phyloP scores from a whole-genome alignment of 2,329 filamentous ascomycete species.

The Penicillium oxalicum region DNA sequence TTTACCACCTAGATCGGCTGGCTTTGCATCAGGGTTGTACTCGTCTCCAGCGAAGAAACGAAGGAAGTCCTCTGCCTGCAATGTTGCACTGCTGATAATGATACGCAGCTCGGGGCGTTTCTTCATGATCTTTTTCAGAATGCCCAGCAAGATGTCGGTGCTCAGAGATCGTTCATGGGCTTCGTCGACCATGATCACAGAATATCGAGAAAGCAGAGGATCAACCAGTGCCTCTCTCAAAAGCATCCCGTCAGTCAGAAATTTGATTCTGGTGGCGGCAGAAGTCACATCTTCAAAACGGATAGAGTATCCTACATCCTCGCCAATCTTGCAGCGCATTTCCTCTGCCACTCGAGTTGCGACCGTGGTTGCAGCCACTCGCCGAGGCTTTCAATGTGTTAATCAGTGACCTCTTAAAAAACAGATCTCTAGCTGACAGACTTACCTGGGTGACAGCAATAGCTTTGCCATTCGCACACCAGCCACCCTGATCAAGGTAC shows the following conservation, averaged over 20 bases:
- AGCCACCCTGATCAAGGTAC: slow-evolving; percentile 80
- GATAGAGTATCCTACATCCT: slow-evolving; percentile 90
- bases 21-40: slow-evolving; percentile 31
- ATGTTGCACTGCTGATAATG: slow-evolving; percentile 85
- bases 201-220: slow-evolving; percentile 82
- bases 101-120: slow-evolving; percentile 76
- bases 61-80: slow-evolving; percentile 82
- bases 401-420: neutral
- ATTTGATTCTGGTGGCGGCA: slow-evolving; percentile 80
- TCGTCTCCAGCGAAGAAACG: slow-evolving; percentile 62
- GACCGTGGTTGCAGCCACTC: slow-evolving; percentile 86
- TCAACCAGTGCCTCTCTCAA: slow-evolving; percentile 90
- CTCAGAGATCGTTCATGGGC: slow-evolving; percentile 91
- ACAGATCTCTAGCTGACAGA: slow-evolving; percentile 13
- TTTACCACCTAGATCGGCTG: slow-evolving; percentile 34
- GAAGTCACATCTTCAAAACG: slow-evolving; percentile 88
- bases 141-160: slow-evolving; percentile 81
- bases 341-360: slow-evolving; percentile 86
- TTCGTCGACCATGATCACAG: slow-evolving; percentile 95
- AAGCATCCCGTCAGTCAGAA: slow-evolving; percentile 86
- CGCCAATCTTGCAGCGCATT: slow-evolving; percentile 75
- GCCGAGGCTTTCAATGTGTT: slow-evolving; percentile 59
- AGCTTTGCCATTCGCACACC: slow-evolving; percentile 75
- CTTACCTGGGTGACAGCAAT: slow-evolving; percentile 86
- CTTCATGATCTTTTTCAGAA: slow-evolving; percentile 84